These are phyloP conservation scores for Pelargonium nanum DNA, from an alignment of 345 rosid species.

Conservation along the genomic window DNA sequence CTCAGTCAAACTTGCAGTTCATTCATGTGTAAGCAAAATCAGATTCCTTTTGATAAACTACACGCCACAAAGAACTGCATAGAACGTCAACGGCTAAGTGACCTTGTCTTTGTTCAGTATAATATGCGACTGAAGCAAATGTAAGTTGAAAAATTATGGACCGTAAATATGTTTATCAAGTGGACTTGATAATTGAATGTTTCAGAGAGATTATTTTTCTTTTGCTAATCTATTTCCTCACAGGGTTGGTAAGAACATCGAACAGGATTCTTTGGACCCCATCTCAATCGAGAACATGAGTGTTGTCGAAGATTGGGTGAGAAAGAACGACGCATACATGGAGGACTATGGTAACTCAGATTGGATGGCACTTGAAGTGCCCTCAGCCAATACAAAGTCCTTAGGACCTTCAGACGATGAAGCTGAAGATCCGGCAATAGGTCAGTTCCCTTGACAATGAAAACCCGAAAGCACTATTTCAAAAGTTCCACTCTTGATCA, in stretches of 20 bases:
- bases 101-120: constrained; percentile 57
- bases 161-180: background rate
- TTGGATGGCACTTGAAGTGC: constrained; percentile 51
- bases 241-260: constrained; percentile 24
- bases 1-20: constrained; percentile 70
- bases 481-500: background rate
- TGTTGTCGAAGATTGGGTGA: constrained; percentile 57
- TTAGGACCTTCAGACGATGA: background rate
- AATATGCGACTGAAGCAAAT: constrained; percentile 52
- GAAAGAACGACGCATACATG: constrained; percentile 30
- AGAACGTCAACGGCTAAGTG: constrained; percentile 48
- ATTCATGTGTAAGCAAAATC: constrained; percentile 24
- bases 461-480: no score
- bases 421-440: background rate
- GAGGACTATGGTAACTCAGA: constrained; percentile 45
- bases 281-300: constrained; percentile 30
- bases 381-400: background rate
- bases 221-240: constrained; percentile 6
- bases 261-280: constrained; percentile 30
- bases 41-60: constrained; percentile 25
- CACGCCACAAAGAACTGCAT: constrained; percentile 49
- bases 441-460: background rate
- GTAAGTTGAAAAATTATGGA: constrained; percentile 27
- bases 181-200: background rate
- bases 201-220: constrained; percentile 2